Evolutionary conservation across 106 monocot genomes (phyloP).

Genomic region (Allium sativum): DNA sequence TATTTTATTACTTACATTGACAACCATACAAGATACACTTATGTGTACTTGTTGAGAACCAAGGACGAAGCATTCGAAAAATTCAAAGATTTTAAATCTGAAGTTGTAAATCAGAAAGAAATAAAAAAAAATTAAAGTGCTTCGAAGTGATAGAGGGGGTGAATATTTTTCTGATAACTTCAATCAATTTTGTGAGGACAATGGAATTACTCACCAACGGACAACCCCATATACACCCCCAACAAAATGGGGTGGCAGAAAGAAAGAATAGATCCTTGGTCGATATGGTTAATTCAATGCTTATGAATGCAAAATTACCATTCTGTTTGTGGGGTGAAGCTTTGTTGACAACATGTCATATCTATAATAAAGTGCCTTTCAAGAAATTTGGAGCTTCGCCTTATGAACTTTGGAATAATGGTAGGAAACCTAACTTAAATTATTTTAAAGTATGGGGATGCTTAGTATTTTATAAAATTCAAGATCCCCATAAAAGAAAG

Average conservation of each 20-base stretch:
- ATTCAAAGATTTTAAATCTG: slow-evolving; percentile 9
- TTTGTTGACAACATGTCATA: slow-evolving; percentile 9
- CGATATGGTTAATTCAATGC: slow-evolving; percentile 1
- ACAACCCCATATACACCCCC: not conserved
- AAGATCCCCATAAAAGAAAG: not conserved
- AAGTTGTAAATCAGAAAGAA: slow-evolving; percentile 9
- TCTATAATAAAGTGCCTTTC: slow-evolving; percentile 3
- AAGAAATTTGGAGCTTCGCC: not conserved
- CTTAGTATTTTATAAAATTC: slow-evolving; percentile 1
- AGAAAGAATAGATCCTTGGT: slow-evolving; percentile 3
- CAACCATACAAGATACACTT: not conserved
- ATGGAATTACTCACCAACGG: slow-evolving; percentile 7
- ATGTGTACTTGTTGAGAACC: slow-evolving; percentile 1
- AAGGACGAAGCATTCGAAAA: slow-evolving; percentile 8
- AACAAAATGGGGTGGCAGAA: slow-evolving; percentile 16
- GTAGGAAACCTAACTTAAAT: not conserved
- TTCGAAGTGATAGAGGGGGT: slow-evolving; percentile 9
- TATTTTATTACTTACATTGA: slow-evolving; percentile 11
- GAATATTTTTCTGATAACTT: slow-evolving; percentile 9
- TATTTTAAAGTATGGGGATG: slow-evolving; percentile 1
- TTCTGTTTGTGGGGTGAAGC: slow-evolving; percentile 11
- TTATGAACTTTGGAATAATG: not conserved
- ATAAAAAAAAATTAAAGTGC: slow-evolving; percentile 9
- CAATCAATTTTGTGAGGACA: not conserved
- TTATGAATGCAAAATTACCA: slow-evolving; percentile 12